These are phyloP conservation scores for Candida railenensis DNA, from an alignment of 805 yeast species.

Conservation along the genomic window DNA sequence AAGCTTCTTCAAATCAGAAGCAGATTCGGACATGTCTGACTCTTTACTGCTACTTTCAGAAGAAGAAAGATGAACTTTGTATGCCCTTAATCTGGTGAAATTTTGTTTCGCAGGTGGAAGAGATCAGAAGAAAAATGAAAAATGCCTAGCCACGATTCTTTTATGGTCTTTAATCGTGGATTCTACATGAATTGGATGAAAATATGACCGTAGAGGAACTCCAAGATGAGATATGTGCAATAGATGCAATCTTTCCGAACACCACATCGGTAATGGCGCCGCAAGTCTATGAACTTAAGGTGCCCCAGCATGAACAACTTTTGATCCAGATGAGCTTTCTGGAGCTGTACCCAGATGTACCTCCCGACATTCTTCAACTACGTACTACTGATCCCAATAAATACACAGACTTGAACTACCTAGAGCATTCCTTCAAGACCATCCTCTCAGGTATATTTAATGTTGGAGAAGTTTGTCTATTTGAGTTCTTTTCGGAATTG, in stretches of 20 bases:
- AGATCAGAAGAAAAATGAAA: background rate
- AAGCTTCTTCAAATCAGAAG: slow-evolving; percentile 28
- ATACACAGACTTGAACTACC: slow-evolving; percentile 43
- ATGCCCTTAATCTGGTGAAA: background rate
- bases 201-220: slow-evolving; percentile 46
- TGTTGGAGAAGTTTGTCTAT: slow-evolving; percentile 71
- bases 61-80: no score
- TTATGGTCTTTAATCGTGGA: background rate
- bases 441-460: slow-evolving; percentile 53
- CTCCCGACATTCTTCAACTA: slow-evolving; percentile 67
- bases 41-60: no score
- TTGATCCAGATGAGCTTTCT: slow-evolving; percentile 73
- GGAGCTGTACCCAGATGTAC: slow-evolving; percentile 58
- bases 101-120: background rate
- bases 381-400: slow-evolving; percentile 26
- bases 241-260: slow-evolving; percentile 85
- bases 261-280: slow-evolving; percentile 22
- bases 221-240: slow-evolving; percentile 73
- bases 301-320: slow-evolving; percentile 64
- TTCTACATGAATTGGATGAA: background rate
- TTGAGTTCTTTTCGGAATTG: slow-evolving; percentile 71
- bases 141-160: background rate
- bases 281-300: slow-evolving; percentile 43
- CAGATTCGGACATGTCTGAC: slow-evolving; percentile 12
- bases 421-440: slow-evolving; percentile 47